Conservation (phyloP, 164 flowering plant genomes). For the Umbellularia californica region DNA sequence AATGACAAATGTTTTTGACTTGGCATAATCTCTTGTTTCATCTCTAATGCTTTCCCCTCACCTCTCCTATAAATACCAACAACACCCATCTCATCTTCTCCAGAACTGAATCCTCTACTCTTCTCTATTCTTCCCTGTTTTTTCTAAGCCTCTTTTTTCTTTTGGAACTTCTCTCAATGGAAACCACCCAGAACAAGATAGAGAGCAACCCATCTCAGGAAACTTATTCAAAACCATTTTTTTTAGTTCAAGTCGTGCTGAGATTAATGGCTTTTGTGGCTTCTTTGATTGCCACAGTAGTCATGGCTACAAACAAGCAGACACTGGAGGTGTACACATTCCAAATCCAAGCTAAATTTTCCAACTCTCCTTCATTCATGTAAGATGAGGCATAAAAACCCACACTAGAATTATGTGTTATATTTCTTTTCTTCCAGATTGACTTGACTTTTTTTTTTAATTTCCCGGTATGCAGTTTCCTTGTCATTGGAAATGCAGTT, state of each 20-base stretch:
- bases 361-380: slow-evolving; percentile 44
- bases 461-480: slow-evolving; percentile 34
- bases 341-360: slow-evolving; percentile 31
- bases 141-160: not conserved
- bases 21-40: not conserved
- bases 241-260: slow-evolving; percentile 29
- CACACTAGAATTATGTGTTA: not conserved
- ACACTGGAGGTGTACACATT: slow-evolving; percentile 19
- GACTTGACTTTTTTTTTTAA: not conserved
- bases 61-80: not conserved
- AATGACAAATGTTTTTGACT: not conserved
- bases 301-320: slow-evolving; percentile 35
- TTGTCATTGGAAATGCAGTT: slow-evolving; percentile 28
- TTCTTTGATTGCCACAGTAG: slow-evolving; percentile 24
- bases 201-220: slow-evolving; percentile 8
- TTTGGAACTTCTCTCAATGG: slow-evolving; percentile 14
- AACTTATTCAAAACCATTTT: not conserved
- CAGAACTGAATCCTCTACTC: not conserved
- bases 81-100: not conserved
- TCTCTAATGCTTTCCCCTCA: not conserved
- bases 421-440: not conserved
- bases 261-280: slow-evolving; percentile 34
- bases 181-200: slow-evolving; percentile 7
- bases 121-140: not conserved
- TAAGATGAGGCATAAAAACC: slow-evolving; percentile 2